A percentile compares a stretch with the other conserved stretches of the same genome.
Evolutionary conservation across 108 stramenopile species (phyloP).

Genomic region (Pseudonitzschia delicatissima): DNA sequence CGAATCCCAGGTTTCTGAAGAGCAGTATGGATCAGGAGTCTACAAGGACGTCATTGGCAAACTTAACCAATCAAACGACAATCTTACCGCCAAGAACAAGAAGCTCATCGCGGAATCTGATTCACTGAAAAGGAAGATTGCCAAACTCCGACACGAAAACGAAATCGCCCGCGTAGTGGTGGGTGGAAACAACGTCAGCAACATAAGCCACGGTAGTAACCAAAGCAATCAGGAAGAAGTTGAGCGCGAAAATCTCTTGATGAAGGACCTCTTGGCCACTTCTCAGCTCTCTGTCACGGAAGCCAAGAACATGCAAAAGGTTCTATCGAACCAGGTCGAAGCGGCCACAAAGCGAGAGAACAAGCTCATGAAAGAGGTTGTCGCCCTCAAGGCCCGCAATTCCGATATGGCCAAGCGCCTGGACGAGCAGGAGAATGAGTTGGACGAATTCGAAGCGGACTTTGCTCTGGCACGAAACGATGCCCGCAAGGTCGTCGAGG

Average conservation of each 20-base stretch:
- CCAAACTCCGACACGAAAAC: neutral
- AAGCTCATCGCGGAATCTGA: neutral
- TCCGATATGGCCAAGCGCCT: neutral
- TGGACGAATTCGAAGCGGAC: conserved; percentile 13
- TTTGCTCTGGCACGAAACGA: conserved; percentile 14
- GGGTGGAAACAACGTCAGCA: neutral
- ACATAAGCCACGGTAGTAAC: neutral
- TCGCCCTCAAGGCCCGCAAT: neutral
- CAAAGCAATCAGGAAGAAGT: neutral
- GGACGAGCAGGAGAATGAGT: conserved; percentile 11
- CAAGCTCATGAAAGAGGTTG: neutral
- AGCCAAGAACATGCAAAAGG: conserved; percentile 4
- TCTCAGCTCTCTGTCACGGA: conserved; percentile 3
- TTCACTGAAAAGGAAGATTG: neutral
- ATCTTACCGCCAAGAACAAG: neutral
- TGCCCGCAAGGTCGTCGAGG: conserved; percentile 17
- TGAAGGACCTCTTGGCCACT: neutral
- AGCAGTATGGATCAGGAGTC: neutral
- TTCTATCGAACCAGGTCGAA: conserved; percentile 3
- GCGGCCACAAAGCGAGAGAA: neutral
- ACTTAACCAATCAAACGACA: neutral
- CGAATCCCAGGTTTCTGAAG: neutral
- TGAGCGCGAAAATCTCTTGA: neutral
- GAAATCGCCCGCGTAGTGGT: neutral
- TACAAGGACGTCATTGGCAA: neutral